Conservation (phyloP, 106 monocot genomes). For the Dioscorea alata region DNA sequence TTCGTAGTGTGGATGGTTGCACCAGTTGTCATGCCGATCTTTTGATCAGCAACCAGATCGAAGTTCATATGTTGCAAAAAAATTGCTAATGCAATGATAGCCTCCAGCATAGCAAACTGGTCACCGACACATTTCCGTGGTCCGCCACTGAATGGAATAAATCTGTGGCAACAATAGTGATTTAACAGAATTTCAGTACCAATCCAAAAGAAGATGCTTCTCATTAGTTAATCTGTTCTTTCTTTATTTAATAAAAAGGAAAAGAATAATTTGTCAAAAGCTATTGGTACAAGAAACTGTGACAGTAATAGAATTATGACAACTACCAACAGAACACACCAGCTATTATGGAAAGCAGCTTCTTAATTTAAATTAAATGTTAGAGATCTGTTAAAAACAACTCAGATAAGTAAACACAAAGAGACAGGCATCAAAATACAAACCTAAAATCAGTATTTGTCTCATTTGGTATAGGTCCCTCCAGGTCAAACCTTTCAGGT, state of each 20-base stretch:
- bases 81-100: conserved; percentile 72
- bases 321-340: too few species aligned
- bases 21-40: conserved; percentile 97
- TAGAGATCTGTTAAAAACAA: too few species aligned
- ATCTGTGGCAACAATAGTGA: conserved; percentile 25
- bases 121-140: conserved; percentile 98
- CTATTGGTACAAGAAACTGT: too few species aligned
- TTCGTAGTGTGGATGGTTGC: conserved; percentile 96
- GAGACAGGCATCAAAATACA: neutral
- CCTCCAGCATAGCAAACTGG: conserved; percentile 95
- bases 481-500: conserved; percentile 89
- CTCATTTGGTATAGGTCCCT: conserved; percentile 89
- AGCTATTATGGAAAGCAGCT: too few species aligned
- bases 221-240: too few species aligned
- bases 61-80: conserved; percentile 76
- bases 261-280: too few species aligned
- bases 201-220: too few species aligned
- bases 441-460: conserved; percentile 96
- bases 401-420: neutral
- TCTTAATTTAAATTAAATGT: too few species aligned
- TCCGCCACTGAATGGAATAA: conserved; percentile 95
- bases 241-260: too few species aligned
- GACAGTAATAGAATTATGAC: too few species aligned
- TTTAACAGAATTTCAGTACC: too few species aligned
- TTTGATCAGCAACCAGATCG: conserved; percentile 76